These are phyloP conservation scores for Alternaria sp. DNA, from an alignment of 2,329 filamentous ascomycete species.

Conservation along the genomic window DNA sequence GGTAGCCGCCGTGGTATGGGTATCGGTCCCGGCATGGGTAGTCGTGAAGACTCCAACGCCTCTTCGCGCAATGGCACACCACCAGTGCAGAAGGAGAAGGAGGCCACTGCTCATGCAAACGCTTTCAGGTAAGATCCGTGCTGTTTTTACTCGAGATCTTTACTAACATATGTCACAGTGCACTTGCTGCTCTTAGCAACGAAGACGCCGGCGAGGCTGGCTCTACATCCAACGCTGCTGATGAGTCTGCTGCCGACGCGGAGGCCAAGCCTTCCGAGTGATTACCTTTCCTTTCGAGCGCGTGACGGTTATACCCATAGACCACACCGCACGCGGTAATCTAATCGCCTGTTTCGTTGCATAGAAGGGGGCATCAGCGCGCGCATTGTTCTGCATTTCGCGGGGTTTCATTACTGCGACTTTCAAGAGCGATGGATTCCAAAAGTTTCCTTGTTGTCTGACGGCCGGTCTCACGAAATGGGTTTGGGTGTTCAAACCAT, in stretches of 20 bases:
- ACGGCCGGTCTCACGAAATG: conserved; percentile 16
- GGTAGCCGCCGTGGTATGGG: conserved; percentile 81
- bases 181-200: conserved; percentile 62
- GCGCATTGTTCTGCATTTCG: conserved; percentile 49
- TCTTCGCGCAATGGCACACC: conserved; percentile 92
- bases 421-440: conserved; percentile 29
- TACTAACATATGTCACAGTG: conserved; percentile 49
- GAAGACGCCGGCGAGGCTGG: conserved; percentile 61
- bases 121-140: conserved; percentile 80
- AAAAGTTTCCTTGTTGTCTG: conserved; percentile 38
- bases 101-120: conserved; percentile 76
- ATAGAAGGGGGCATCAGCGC: conserved; percentile 49
- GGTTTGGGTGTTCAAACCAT: conserved; percentile 22
- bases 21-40: conserved; percentile 71
- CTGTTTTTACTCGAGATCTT: not conserved
- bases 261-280: conserved; percentile 47
- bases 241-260: conserved; percentile 26
- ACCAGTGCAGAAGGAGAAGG: conserved; percentile 68
- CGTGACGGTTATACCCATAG: conserved; percentile 45
- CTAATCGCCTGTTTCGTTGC: conserved; percentile 50
- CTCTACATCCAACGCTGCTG: conserved; percentile 71
- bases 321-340: conserved; percentile 46
- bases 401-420: conserved; percentile 24
- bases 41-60: conserved; percentile 82
- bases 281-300: conserved; percentile 45